Conservation (phyloP, 179 eudicot genomes). For the Silene vulgaris region DNA sequence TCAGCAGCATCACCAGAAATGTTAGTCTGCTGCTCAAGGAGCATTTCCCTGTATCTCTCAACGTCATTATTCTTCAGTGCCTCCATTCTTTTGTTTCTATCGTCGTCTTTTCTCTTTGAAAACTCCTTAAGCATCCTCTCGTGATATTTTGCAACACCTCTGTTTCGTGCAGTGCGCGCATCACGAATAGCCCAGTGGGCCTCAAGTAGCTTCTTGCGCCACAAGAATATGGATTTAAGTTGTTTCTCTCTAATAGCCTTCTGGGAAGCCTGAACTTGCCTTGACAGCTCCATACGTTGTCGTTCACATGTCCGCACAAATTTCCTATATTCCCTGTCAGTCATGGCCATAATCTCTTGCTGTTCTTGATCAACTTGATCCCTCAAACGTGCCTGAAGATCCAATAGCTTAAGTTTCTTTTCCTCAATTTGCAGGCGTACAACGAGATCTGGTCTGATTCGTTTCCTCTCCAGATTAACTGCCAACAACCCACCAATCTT, state of each 20-base stretch:
- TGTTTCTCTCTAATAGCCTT: conserved; percentile 90
- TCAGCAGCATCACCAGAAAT: conserved; percentile 91
- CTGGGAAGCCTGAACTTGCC: conserved; percentile 84
- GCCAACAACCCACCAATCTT: conserved; percentile 73
- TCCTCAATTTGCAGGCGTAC: conserved; percentile 82
- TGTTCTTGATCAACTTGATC: conserved; percentile 93
- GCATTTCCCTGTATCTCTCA: conserved; percentile 91
- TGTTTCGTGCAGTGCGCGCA: conserved; percentile 91
- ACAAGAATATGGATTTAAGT: conserved; percentile 72
- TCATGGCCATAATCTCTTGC: conserved; percentile 91
- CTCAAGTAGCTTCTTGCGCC: conserved; percentile 98
- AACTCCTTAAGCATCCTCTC: conserved; percentile 93
- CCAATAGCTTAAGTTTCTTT: conserved; percentile 70
- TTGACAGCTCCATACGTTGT: conserved; percentile 76
- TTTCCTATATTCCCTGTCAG: conserved; percentile 84
- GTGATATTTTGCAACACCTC: conserved; percentile 93
- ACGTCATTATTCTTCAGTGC: conserved; percentile 97
- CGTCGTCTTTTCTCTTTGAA: conserved; percentile 88
- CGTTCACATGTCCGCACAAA: conserved; percentile 93
- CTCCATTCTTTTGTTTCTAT: conserved; percentile 86
- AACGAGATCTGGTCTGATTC: conserved; percentile 90
- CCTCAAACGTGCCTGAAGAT: conserved; percentile 76
- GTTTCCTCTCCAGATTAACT: conserved; percentile 84
- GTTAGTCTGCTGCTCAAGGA: conserved; percentile 91
- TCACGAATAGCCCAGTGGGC: conserved; percentile 96